A percentile compares a stretch with the other conserved stretches of the same genome.
Conservation (phyloP, 345 rosid species). For the Populus deltoides region DNA sequence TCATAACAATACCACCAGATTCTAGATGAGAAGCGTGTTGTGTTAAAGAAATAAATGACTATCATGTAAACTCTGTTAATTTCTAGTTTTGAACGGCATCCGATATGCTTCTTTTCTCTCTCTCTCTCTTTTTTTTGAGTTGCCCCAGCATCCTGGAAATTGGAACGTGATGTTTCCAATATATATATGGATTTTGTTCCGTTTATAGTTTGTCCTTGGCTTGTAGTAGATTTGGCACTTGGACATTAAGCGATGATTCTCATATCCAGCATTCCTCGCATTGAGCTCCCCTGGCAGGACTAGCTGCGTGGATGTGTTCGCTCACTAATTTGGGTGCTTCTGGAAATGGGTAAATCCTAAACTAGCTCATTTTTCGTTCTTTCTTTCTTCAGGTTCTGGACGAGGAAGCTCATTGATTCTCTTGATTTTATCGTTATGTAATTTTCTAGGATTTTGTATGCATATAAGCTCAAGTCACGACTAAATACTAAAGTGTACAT, state of each 20-base stretch:
- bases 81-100: neutral
- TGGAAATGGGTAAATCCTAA: too few relatives aligned
- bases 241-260: neutral
- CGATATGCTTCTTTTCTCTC: neutral
- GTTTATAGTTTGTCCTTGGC: neutral
- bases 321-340: too few relatives aligned
- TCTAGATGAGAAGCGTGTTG: neutral
- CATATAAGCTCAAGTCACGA: too few relatives aligned
- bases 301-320: too few relatives aligned
- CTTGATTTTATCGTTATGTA: too few relatives aligned
- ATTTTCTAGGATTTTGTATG: too few relatives aligned
- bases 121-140: too few relatives aligned
- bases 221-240: neutral
- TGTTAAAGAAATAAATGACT: neutral
- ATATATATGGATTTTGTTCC: neutral
- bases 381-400: too few relatives aligned
- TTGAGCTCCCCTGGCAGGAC: neutral
- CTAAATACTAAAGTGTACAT: too few relatives aligned
- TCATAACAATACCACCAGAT: neutral
- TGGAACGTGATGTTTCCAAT: neutral
- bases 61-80: neutral
- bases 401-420: too few relatives aligned
- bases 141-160: neutral
- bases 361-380: too few relatives aligned
- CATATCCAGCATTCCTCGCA: neutral